Evolutionary conservation across 2,329 filamentous ascomycete genomes (phyloP), one percentile per base, ranked within the genome.

Genomic region (Alternaria ethzedia): DNA sequence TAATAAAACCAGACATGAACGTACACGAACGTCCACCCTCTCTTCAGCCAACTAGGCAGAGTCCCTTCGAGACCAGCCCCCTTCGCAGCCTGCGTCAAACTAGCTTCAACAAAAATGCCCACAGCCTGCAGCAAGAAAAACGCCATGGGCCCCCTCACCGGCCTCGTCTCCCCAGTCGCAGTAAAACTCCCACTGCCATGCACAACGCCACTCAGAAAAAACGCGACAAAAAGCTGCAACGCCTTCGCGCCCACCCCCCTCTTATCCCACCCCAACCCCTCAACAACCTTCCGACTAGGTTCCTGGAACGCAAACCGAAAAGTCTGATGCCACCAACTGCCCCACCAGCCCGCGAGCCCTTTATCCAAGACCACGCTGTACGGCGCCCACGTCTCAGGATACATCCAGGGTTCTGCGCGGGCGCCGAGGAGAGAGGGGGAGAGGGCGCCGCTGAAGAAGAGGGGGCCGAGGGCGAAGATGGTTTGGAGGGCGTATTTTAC

Each of bases 321-420:
- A 3, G 90, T 90, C 80, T 97, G 94, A 78, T 98, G 95, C 95
- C 95, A 97, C 86, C 89, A 95, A 21, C 84, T 85, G 47, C 91
- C 90, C 95, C 95, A 98, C 80, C 90, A 91, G 1, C 94, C 94
- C 1, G 87, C 85, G 2, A 97, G 83, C 0, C 95, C 94, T 62
- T 88, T 84, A 65, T 93, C 87, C 11, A 90, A 79, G 2, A 94
- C 83, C 25, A 83, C 80, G 0, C 72, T 43, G 66, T 85, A 84
- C 3, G 81, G 75, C 0, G 88, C 88, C 79, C 86, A 91, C 12
- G 81, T 78, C n/a, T 85, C 82, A 0, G 86, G 83, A 71, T 90
- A 90, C 65, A 89, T 82, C 87, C 87, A 91, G 3, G 86, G 73
- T 72, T 87, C 86, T 50, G 84, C 85, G 9, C 88, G 82, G 0